Evolutionary conservation across 2,329 filamentous ascomycete genomes (phyloP), one percentile per base, ranked within the genome.

Genomic region (Penicillium brasilianum): DNA sequence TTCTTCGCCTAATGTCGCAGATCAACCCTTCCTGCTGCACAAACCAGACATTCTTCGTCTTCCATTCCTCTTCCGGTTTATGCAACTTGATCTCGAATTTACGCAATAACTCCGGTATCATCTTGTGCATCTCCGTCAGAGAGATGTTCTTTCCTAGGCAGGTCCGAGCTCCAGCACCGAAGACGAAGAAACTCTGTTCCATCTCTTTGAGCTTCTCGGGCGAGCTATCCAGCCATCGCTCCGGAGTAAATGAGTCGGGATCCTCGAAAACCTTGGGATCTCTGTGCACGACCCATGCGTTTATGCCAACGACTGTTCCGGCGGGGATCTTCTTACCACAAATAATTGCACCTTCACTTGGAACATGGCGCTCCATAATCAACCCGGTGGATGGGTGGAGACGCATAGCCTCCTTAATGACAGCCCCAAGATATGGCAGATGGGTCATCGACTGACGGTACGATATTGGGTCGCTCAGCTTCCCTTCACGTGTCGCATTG

Each of bases 271-370:
- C 70, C 0, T 67, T 62, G 6, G 67, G 66, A 49, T 82, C 73
- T 18, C 73, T 71, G 25, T 83, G 79, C 0, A 82, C 59, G 0
- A 80, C 78, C 74, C 79, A 81, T 0, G 79, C 69, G 52, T 81
- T 82, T 39, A 81, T 74, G 8, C 80, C 81, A 9, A 82, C 72
- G 7, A 76, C 70, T 0, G 77, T 81, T 11, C 78, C 79, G 3
- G 66, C 70, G 0, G 77, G 77, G 37, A 80, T 66, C 39, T 72
- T 66, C 6, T 66, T 65, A 14, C 73, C 74, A 14, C 68, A 68
- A n/a, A 79, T 65, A 1, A 61, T 55, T 1, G 70, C 57, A 1
- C 77, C 74, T 9, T 62, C 67, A 0, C 52, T 28, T 0, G 77
- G 74, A 0, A 78, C 74, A n/a, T 72, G 50, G 1, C 78, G 71